Conservation (phyloP, 2,329 filamentous ascomycete species). For the Nigrograna mackinnonii region DNA sequence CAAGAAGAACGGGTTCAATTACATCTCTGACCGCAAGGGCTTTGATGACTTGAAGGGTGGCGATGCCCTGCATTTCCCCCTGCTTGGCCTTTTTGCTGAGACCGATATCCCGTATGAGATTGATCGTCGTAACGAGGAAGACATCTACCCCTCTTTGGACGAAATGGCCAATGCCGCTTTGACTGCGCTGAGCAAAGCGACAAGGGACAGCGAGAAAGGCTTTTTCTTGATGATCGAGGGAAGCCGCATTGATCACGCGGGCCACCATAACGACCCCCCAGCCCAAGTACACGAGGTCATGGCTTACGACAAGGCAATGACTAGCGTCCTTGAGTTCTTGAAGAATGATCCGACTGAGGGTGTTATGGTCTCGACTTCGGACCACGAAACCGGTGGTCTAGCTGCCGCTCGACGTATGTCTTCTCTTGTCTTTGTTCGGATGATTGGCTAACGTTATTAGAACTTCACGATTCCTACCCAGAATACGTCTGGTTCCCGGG, state of each 20-base stretch:
- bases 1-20: slow-evolving; percentile 78
- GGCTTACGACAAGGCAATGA: slow-evolving; percentile 89
- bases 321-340: slow-evolving; percentile 82
- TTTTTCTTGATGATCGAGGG: slow-evolving; percentile 99
- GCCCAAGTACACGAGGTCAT: slow-evolving; percentile 78
- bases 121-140: slow-evolving; percentile 77
- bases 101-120: slow-evolving; percentile 91
- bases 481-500: slow-evolving; percentile 80
- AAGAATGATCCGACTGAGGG: slow-evolving; percentile 72
- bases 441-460: slow-evolving; percentile 31
- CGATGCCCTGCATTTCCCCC: slow-evolving; percentile 71
- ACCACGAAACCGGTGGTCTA: slow-evolving; percentile 94
- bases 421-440: background rate
- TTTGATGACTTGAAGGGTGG: slow-evolving; percentile 77
- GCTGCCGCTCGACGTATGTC: slow-evolving; percentile 74
- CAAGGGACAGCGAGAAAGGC: slow-evolving; percentile 80
- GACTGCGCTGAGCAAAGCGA: slow-evolving; percentile 77
- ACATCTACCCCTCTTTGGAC: slow-evolving; percentile 83
- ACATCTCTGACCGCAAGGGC: slow-evolving; percentile 69
- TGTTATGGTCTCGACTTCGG: slow-evolving; percentile 85
- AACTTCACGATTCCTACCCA: slow-evolving; percentile 65
- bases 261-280: slow-evolving; percentile 62
- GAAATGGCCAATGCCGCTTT: slow-evolving; percentile 90
- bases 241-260: slow-evolving; percentile 93
- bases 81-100: slow-evolving; percentile 82